Conservation (phyloP, 2,329 filamentous ascomycete genomes). For the Plectosphaerella sp. region DNA sequence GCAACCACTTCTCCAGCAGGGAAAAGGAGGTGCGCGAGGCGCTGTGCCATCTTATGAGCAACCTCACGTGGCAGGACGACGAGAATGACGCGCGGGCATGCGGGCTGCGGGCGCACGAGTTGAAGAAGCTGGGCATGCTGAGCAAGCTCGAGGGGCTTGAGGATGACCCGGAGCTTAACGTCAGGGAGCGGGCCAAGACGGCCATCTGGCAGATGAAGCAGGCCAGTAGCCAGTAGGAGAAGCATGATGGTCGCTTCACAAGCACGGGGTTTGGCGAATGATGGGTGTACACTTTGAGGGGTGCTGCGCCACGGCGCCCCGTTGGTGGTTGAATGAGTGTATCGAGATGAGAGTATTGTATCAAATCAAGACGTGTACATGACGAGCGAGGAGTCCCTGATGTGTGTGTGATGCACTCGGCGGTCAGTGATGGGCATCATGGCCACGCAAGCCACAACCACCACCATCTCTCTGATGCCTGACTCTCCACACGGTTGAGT, state of each 20-base stretch:
- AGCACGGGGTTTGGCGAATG: no score
- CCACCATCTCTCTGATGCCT: no score
- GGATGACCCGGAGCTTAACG: constrained; percentile 72
- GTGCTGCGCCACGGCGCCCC: no score
- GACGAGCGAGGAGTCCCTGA: no score
- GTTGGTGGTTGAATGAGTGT: no score
- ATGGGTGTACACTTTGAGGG: no score
- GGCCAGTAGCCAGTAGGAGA: constrained; percentile 7
- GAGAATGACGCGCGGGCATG: constrained; percentile 61
- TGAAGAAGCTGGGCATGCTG: constrained; percentile 69
- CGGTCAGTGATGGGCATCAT: no score
- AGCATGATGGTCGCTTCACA: neutral
- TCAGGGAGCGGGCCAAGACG: constrained; percentile 77
- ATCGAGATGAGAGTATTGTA: no score
- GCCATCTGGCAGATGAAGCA: constrained; percentile 68
- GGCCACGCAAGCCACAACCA: no score
- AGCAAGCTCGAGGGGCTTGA: constrained; percentile 56
- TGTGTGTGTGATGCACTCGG: no score
- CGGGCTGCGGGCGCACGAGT: constrained; percentile 59
- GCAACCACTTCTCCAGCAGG: constrained; percentile 68
- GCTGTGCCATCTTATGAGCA: constrained; percentile 79
- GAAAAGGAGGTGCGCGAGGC: constrained; percentile 71
- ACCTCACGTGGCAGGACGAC: constrained; percentile 81
- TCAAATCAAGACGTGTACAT: no score
- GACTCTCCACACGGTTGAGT: no score